Conservation (phyloP, 805 yeast genomes). For the Priceomyces fermenticarens region DNA sequence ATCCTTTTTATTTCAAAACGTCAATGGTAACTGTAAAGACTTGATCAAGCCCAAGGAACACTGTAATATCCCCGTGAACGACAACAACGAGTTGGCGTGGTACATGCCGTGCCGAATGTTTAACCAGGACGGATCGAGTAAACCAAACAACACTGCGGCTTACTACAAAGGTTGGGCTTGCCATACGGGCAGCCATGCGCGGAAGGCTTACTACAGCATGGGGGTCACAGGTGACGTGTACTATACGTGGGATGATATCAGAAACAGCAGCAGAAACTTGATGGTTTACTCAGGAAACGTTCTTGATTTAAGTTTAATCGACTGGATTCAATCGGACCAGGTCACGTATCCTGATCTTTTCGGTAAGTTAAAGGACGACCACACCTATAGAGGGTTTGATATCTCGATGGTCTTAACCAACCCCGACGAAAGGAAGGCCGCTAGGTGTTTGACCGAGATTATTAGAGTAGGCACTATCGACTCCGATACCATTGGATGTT, state of each 20-base stretch:
- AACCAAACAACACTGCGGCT: conserved; percentile 58
- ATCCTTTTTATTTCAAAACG: conserved; percentile 82
- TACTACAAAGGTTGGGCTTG: conserved; percentile 88
- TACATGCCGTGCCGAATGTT: conserved; percentile 89
- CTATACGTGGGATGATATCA: conserved; percentile 87
- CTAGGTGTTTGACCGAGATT: conserved; percentile 81
- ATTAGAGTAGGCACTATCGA: conserved; percentile 88
- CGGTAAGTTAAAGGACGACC: conserved; percentile 55
- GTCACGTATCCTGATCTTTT: conserved; percentile 72
- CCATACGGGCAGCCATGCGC: conserved; percentile 71
- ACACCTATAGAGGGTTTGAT: conserved; percentile 70
- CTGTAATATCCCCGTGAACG: conserved; percentile 62
- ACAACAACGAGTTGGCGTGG: conserved; percentile 74
- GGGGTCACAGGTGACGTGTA: conserved; percentile 69
- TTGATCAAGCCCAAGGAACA: conserved; percentile 67
- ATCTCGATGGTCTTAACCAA: conserved; percentile 69
- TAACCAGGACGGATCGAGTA: conserved; percentile 66
- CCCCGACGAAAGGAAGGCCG: conserved; percentile 64
- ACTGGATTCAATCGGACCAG: conserved; percentile 72
- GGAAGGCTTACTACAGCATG: conserved; percentile 63
- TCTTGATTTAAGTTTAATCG: conserved; percentile 70
- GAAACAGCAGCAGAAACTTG: conserved; percentile 65
- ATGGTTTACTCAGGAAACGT: conserved; percentile 90
- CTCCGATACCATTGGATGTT: conserved; percentile 87
- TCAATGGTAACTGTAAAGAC: conserved; percentile 84